These are phyloP conservation scores for Fusarium sp. DNA, from an alignment of 2,329 filamentous ascomycete genomes.

Conservation along the genomic window DNA sequence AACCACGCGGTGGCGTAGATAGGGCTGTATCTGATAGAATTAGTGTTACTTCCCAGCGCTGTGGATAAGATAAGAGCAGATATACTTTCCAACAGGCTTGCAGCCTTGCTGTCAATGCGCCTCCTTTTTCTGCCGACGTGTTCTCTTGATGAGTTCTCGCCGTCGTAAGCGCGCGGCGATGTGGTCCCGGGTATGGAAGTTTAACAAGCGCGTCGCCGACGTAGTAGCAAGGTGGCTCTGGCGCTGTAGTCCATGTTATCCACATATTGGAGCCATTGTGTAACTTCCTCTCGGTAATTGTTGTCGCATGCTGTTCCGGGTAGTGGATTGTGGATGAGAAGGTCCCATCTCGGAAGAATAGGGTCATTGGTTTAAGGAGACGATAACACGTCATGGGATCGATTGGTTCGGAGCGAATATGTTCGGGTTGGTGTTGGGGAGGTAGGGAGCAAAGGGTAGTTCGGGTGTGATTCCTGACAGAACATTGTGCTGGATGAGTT, in stretches of 20 bases:
- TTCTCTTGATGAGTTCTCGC: neutral
- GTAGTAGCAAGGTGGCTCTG: neutral
- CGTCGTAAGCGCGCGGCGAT: neutral
- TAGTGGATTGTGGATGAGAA: neutral
- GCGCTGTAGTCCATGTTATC: neutral
- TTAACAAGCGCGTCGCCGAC: neutral
- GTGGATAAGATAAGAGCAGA: neutral
- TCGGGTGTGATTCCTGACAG: neutral
- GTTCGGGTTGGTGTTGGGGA: neutral
- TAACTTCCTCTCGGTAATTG: neutral
- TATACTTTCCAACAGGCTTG: neutral
- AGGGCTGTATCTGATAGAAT: neutral
- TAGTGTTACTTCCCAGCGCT: neutral
- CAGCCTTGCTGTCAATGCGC: neutral
- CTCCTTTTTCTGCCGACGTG: neutral
- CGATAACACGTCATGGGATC: neutral
- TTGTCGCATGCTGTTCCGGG: neutral
- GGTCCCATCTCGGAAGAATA: neutral
- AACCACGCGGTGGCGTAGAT: neutral
- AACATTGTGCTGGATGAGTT: neutral
- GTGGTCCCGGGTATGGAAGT: neutral
- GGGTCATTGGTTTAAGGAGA: neutral
- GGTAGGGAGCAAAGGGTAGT: accelerated
- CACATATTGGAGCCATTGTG: neutral
- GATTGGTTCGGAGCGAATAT: neutral